A percentile compares a stretch with the other conserved stretches of the same genome.
Conservation (phyloP, 2,329 filamentous ascomycete genomes). For the Hysterium pulicare region DNA sequence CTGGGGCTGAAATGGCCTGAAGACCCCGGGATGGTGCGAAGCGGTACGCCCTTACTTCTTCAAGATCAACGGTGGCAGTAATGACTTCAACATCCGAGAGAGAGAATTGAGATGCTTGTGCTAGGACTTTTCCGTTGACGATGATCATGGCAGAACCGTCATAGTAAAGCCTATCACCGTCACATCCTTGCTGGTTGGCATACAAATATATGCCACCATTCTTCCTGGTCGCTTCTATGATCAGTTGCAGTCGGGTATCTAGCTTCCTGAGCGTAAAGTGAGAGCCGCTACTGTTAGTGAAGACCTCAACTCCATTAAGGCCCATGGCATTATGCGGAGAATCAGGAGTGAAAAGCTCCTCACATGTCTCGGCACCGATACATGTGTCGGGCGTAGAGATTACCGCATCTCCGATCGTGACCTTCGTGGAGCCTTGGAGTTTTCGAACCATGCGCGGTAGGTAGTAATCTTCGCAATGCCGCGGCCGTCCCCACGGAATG, state of each 20-base stretch:
- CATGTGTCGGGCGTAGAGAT: slow-evolving; percentile 61
- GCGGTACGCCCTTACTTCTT: slow-evolving; percentile 65
- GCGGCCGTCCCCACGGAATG: slow-evolving; percentile 40
- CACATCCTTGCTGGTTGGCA: slow-evolving; percentile 57
- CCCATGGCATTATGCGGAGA: slow-evolving; percentile 58
- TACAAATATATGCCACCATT: slow-evolving; percentile 62
- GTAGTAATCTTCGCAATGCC: slow-evolving; percentile 62
- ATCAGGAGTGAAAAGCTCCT: slow-evolving; percentile 38
- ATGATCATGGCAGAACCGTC: slow-evolving; percentile 61
- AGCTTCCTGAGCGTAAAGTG: slow-evolving; percentile 69
- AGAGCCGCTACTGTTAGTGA: slow-evolving; percentile 63
- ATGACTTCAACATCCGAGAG: slow-evolving; percentile 55
- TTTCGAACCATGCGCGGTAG: slow-evolving; percentile 59
- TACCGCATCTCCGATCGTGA: slow-evolving; percentile 67
- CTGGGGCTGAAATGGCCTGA: slow-evolving; percentile 52
- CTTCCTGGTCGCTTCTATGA: slow-evolving; percentile 63
- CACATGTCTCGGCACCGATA: slow-evolving; percentile 64
- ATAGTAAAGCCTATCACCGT: slow-evolving; percentile 33
- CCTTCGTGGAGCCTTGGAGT: slow-evolving; percentile 54
- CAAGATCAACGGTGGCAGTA: slow-evolving; percentile 57
- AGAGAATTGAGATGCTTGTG: slow-evolving; percentile 64
- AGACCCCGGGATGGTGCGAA: slow-evolving; percentile 54
- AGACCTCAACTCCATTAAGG: slow-evolving; percentile 69
- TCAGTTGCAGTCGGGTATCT: slow-evolving; percentile 60
- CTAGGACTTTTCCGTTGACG: slow-evolving; percentile 60